Evolutionary conservation across 495 filamentous ascomycete genomes (phyloP).

Genomic region (Cercophora samala): DNA sequence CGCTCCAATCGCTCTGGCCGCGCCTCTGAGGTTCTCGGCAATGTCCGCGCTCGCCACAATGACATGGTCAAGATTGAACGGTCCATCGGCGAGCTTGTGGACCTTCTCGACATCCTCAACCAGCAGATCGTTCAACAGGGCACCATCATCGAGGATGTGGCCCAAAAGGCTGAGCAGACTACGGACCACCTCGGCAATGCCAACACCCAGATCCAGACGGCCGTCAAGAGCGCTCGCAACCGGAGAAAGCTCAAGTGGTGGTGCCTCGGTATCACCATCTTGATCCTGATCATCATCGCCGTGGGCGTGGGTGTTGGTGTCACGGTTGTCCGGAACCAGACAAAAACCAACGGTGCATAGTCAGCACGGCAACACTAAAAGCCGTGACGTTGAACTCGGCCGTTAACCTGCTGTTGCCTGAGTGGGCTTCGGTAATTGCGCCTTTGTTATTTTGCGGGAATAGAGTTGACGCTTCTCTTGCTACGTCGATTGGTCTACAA

Average conservation of each 20-base stretch:
- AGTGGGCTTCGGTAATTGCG: not conserved
- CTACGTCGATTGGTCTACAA: not conserved
- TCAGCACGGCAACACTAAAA: not conserved
- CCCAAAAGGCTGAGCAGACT: constrained; percentile 54
- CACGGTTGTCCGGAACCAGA: constrained; percentile 22
- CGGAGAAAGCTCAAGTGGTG: constrained; percentile 69
- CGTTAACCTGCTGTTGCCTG: not conserved
- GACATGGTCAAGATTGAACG: constrained; percentile 70
- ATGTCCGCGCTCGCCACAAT: constrained; percentile 71
- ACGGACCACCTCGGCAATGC: constrained; percentile 56
- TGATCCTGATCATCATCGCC: constrained; percentile 53
- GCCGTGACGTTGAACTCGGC: too few species aligned
- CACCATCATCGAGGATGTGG: constrained; percentile 49
- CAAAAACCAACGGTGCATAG: not conserved
- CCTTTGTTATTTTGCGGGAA: not conserved
- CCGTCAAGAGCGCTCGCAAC: constrained; percentile 54
- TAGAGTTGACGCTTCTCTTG: too few species aligned
- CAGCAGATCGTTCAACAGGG: constrained; percentile 64
- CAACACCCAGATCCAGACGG: constrained; percentile 59
- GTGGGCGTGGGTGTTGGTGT: constrained; percentile 47
- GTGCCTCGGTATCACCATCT: constrained; percentile 57
- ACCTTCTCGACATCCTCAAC: constrained; percentile 65
- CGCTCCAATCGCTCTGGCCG: constrained; percentile 64
- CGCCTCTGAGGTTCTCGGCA: constrained; percentile 63
- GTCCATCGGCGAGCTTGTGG: constrained; percentile 61